Percentiles rank a stretch among this genome's conserved stretches.
These are phyloP conservation scores for Didymella keratinophila DNA, from an alignment of 2,329 filamentous ascomycete species.

Conservation along the genomic window DNA sequence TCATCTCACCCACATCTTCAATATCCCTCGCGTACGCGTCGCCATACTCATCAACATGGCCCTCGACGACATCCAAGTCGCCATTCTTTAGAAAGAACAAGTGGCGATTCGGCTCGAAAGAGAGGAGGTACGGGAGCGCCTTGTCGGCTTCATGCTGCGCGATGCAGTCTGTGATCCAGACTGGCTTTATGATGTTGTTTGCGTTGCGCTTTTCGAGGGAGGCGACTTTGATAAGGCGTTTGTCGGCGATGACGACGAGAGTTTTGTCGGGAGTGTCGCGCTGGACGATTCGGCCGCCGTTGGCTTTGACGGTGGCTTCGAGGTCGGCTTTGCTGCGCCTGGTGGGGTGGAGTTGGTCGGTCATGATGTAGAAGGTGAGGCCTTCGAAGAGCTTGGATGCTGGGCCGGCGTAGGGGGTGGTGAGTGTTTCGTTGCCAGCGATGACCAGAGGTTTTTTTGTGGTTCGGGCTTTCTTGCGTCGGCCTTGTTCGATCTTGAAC, in stretches of 20 bases:
- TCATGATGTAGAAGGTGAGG: conserved; percentile 82
- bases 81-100: conserved; percentile 73
- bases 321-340: conserved; percentile 82
- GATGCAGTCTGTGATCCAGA: conserved; percentile 86
- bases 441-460: conserved; percentile 75
- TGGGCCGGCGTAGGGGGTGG: conserved; percentile 64
- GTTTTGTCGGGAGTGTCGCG: conserved; percentile 67
- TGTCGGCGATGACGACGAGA: conserved; percentile 81
- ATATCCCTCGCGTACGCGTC: conserved; percentile 84
- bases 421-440: conserved; percentile 66
- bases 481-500: conserved; percentile 72
- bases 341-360: conserved; percentile 71
- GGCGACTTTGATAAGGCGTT: conserved; percentile 80
- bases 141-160: conserved; percentile 64
- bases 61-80: conserved; percentile 62
- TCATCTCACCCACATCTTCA: conserved; percentile 67
- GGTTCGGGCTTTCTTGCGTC: conserved; percentile 69
- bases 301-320: conserved; percentile 80
- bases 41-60: conserved; percentile 76
- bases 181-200: conserved; percentile 76
- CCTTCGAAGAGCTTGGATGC: conserved; percentile 75
- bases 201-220: conserved; percentile 77
- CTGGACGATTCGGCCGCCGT: conserved; percentile 83
- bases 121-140: conserved; percentile 65
- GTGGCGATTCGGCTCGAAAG: conserved; percentile 71